These are phyloP conservation scores for Taphrina populina DNA, from an alignment of 1,139 yeast genomes.

Conservation along the genomic window DNA sequence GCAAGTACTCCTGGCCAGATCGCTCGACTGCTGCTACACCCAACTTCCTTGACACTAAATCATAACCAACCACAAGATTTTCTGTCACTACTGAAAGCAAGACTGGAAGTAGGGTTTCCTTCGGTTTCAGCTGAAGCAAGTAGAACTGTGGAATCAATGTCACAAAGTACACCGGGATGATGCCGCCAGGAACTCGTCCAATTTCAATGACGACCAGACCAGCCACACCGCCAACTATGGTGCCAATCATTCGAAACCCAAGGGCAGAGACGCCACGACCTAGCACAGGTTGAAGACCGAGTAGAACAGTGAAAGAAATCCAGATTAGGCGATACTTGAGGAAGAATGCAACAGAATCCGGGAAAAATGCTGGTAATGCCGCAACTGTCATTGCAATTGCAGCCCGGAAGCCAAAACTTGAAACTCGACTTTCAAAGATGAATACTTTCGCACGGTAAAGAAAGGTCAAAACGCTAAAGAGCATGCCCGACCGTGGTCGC, in stretches of 20 bases:
- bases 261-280: slow-evolving; percentile 22
- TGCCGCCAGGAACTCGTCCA: slow-evolving; percentile 26
- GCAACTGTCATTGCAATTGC: slow-evolving; percentile 27
- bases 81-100: slow-evolving; percentile 25
- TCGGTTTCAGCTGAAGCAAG: slow-evolving; percentile 3
- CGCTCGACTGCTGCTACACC: slow-evolving; percentile 7
- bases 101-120: slow-evolving; percentile 8
- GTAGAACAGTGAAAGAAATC: slow-evolving; percentile 28
- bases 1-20: slow-evolving; percentile 23
- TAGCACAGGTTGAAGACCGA: slow-evolving; percentile 28
- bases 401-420: slow-evolving; percentile 26
- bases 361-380: slow-evolving; percentile 31
- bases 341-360: slow-evolving; percentile 6
- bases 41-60: slow-evolving; percentile 8
- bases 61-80: slow-evolving; percentile 27
- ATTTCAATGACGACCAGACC: slow-evolving; percentile 27
- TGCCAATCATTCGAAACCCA: slow-evolving; percentile 20
- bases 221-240: slow-evolving; percentile 28
- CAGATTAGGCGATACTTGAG: slow-evolving; percentile 26
- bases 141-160: slow-evolving; percentile 13
- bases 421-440: slow-evolving; percentile 14
- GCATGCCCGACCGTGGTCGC: slow-evolving; percentile 2
- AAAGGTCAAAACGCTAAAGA: not conserved
- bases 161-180: slow-evolving; percentile 16
- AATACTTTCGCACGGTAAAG: slow-evolving; percentile 13